Percentiles rank a stretch among this genome's conserved stretches.
Conservation (phyloP, 805 yeast species). For the Metschnikowia lochheadii region DNA sequence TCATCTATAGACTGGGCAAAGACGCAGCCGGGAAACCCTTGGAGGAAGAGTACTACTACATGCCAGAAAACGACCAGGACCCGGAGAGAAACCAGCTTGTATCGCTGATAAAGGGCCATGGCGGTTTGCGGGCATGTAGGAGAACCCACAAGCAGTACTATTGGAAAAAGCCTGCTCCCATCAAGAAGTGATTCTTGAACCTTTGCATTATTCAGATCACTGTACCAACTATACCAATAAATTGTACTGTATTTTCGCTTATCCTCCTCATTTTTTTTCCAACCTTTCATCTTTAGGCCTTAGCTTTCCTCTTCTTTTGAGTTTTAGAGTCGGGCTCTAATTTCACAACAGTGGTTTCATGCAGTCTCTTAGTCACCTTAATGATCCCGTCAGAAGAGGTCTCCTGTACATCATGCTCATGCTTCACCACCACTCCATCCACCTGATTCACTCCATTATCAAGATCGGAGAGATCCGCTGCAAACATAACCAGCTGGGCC, state of each 20-base stretch:
- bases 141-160: constrained; percentile 88
- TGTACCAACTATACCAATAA: too few relatives aligned
- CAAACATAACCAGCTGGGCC: constrained; percentile 95
- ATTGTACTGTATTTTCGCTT: too few relatives aligned
- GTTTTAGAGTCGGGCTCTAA: not conserved
- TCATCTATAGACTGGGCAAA: constrained; percentile 82
- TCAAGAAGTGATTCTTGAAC: constrained; percentile 25
- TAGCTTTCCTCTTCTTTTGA: not conserved
- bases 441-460: constrained; percentile 57
- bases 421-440: constrained; percentile 14
- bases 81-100: constrained; percentile 65
- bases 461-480: constrained; percentile 73
- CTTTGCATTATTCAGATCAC: too few relatives aligned
- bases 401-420: constrained; percentile 9
- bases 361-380: constrained; percentile 1
- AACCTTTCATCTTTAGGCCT: too few relatives aligned
- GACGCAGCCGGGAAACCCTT: constrained; percentile 95
- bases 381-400: not conserved
- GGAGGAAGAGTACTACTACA: constrained; percentile 91
- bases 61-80: constrained; percentile 78
- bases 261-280: too few relatives aligned
- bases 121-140: constrained; percentile 81
- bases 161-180: constrained; percentile 61
- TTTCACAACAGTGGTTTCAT: constrained; percentile 3
- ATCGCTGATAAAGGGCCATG: constrained; percentile 72